Evolutionary conservation across 2,329 filamentous ascomycete genomes (phyloP), one percentile per base, ranked within the genome.

Genomic region (Colletotrichum zoysiae): DNA sequence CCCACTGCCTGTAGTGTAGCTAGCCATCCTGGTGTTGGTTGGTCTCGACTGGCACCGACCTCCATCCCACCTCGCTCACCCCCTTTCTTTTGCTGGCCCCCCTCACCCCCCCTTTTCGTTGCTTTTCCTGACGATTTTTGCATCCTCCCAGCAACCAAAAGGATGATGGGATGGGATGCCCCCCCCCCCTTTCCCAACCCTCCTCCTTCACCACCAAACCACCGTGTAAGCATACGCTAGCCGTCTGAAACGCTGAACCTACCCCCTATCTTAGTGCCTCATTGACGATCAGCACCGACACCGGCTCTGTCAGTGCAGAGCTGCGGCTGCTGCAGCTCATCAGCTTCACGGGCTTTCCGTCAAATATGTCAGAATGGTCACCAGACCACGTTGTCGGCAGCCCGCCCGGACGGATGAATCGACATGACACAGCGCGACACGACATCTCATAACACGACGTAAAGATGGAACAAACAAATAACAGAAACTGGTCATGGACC

Each of bases 191-290:
- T 64, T 72, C 30, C 16, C 30, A 60, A 62, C 65, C 58, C 42
- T 62, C 65, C 61, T 55, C 53, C 53, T n/a, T 64, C 57, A 66
- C 57, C 42, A 40, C 67, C 70, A 30, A 30, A 30, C 30, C 30
- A 5, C 30, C 30, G 30, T 30, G 30, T 65, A 66, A 71, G 63
- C 67, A 70, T 51, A 59, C 65, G 57, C 63, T 68, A 69, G 65
- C 61, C 48, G 62, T 61, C 67, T 76, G 75, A 76, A 76, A 76
- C 75, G 65, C 69, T 66, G 65, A 68, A 35, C 55, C 50, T 60
- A 50, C 74, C 73, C 63, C 73, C 71, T 73, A 67, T 73, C 64
- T 62, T 70, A 70, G 67, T 75, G 67, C 73, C 63, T 70, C 63
- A 69, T 48, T 69, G 58, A 71, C 23, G 59, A 69, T 69, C 69